A percentile compares a stretch with the other conserved stretches of the same genome.
phyloP scores from a whole-genome alignment of 257 asterid species.

The Pogostemon cablin region DNA sequence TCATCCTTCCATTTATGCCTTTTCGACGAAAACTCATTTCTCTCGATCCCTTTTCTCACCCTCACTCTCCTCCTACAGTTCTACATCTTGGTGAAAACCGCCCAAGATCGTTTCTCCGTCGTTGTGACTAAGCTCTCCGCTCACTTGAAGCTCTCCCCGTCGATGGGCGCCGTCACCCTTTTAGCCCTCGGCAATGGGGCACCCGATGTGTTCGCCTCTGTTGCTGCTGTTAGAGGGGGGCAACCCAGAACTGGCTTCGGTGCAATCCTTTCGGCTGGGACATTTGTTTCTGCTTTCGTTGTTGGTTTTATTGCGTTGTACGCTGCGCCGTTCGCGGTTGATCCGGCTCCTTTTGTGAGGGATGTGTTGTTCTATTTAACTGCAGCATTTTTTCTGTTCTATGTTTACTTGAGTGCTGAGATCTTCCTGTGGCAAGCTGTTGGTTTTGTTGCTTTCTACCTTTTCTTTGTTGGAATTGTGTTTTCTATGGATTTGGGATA shows the following conservation, averaged over 20 bases:
- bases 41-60: conserved; percentile 70
- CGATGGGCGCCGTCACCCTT: conserved; percentile 98
- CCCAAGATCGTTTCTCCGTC: conserved; percentile 87
- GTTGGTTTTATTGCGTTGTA: conserved; percentile 90
- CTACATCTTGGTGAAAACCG: conserved; percentile 85
- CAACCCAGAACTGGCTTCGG: conserved; percentile 91
- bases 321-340: conserved; percentile 87
- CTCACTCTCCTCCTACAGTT: conserved; percentile 65
- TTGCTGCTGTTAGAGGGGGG: conserved; percentile 89
- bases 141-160: conserved; percentile 74
- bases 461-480: conserved; percentile 90
- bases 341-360: conserved; percentile 83
- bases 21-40: conserved; percentile 44
- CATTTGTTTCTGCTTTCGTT: conserved; percentile 91
- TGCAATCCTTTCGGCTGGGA: conserved; percentile 96
- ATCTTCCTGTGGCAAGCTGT: conserved; percentile 96
- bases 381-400: conserved; percentile 77
- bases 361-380: conserved; percentile 86
- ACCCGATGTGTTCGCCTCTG: conserved; percentile 95
- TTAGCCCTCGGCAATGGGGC: conserved; percentile 95
- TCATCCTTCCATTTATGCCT: conserved; percentile 63
- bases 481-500: conserved; percentile 88
- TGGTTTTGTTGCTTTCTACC: conserved; percentile 87
- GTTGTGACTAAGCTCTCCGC: conserved; percentile 78
- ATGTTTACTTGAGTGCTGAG: conserved; percentile 96